Percentiles rank a stretch among this genome's conserved stretches.
phyloP scores from a whole-genome alignment of 2,329 filamentous ascomycete genomes.

The Scedosporium dehoogii region DNA sequence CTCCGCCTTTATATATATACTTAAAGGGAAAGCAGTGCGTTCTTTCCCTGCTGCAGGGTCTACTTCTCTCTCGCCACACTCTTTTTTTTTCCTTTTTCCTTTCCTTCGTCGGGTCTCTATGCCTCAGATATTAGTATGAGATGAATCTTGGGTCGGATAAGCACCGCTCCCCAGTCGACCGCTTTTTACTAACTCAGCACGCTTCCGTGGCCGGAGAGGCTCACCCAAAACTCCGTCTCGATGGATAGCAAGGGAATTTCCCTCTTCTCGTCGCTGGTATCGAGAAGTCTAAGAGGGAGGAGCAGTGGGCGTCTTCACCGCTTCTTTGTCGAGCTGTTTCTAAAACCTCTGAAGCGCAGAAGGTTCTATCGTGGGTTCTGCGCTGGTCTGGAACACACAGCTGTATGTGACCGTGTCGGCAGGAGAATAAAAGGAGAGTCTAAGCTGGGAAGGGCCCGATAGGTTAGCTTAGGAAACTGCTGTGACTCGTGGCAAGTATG shows the following conservation, averaged over 20 bases:
- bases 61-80: neutral
- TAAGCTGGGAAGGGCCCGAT: neutral
- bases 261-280: too few relatives aligned
- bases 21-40: too few relatives aligned
- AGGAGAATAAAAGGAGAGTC: neutral
- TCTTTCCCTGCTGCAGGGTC: too few relatives aligned
- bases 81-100: neutral
- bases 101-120: neutral
- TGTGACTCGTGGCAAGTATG: neutral
- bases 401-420: neutral
- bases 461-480: neutral
- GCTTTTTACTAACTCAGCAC: neutral
- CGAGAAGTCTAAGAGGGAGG: too few relatives aligned
- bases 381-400: neutral
- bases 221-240: too few relatives aligned
- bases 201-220: too few relatives aligned
- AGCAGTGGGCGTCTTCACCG: neutral
- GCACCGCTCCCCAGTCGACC: neutral
- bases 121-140: neutral
- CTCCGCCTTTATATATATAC: neutral
- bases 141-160: neutral
- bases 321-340: neutral
- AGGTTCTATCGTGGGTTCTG: neutral
- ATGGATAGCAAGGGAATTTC: too few relatives aligned
- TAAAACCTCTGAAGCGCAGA: neutral